These are phyloP conservation scores for Aspergillus candidus DNA, from an alignment of 2,329 filamentous ascomycete genomes.

Conservation along the genomic window DNA sequence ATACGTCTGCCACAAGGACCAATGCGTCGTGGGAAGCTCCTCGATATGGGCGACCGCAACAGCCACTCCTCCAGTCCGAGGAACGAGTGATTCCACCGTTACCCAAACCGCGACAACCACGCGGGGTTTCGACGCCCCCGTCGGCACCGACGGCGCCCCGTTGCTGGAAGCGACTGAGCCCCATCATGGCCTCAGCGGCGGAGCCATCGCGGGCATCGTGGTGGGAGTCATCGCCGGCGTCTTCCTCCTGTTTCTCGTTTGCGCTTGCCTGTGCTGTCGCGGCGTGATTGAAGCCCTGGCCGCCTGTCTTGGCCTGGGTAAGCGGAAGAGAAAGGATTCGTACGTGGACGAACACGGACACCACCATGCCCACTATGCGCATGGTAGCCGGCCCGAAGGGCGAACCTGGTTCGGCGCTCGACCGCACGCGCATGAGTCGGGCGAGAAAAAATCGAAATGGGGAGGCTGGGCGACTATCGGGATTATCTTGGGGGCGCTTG, in stretches of 20 bases:
- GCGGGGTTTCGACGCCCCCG: constrained; percentile 40
- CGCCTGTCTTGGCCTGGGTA: constrained; percentile 37
- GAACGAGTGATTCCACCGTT: constrained; percentile 42
- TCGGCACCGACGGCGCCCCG: constrained; percentile 37
- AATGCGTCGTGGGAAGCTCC: constrained; percentile 38
- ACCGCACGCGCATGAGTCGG: constrained; percentile 27
- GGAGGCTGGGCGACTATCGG: constrained; percentile 38
- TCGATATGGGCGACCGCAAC: constrained; percentile 34
- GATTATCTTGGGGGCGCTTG: constrained; percentile 40
- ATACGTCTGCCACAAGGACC: constrained; percentile 38
- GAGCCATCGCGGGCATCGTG: constrained; percentile 48
- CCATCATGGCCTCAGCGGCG: constrained; percentile 38
- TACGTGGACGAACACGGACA: constrained; percentile 37
- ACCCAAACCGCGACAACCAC: constrained; percentile 42
- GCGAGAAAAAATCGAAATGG: constrained; percentile 34
- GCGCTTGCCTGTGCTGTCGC: constrained; percentile 40
- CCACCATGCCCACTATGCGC: constrained; percentile 24
- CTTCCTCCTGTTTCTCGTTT: constrained; percentile 40
- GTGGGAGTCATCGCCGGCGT: constrained; percentile 44
- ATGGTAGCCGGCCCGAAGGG: constrained; percentile 23
- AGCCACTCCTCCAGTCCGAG: constrained; percentile 37
- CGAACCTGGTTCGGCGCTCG: constrained; percentile 39
- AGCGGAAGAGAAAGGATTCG: constrained; percentile 32
- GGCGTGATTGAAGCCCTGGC: constrained; percentile 36
- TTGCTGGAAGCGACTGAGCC: constrained; percentile 29